A percentile compares a stretch with the other conserved stretches of the same genome.
These are phyloP conservation scores for Irpex sp. DNA, from an alignment of 1,284 basidiomycete genomes.

Conservation along the genomic window DNA sequence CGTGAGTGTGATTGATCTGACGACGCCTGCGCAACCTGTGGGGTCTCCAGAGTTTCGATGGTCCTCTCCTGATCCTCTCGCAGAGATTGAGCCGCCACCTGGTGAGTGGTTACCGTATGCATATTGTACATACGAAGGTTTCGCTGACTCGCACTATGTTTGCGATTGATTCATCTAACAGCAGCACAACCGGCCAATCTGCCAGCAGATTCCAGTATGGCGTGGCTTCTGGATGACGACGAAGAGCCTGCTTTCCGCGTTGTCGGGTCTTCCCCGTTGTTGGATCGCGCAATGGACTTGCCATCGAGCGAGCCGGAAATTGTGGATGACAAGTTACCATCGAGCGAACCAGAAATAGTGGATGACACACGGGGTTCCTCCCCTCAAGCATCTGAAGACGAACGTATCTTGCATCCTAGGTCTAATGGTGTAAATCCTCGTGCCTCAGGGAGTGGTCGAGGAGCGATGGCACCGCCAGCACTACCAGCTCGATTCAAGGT, in stretches of 20 bases:
- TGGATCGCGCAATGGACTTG: not conserved
- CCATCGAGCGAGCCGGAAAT: conserved; percentile 4
- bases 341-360: too few species aligned
- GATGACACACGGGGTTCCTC: too few species aligned
- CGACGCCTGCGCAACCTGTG: conserved; percentile 2
- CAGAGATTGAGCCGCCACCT: not conserved
- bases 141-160: too few species aligned
- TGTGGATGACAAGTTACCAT: not conserved
- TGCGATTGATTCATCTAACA: not conserved
- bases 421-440: not conserved
- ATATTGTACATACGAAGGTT: too few species aligned
- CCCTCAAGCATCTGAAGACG: too few species aligned
- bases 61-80: conserved; percentile 1
- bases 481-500: conserved; percentile 27
- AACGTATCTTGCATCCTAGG: not conserved
- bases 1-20: conserved; percentile 24
- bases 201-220: conserved; percentile 34
- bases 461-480: conserved; percentile 32
- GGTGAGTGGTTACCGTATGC: not conserved
- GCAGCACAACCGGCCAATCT: not conserved
- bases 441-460: not conserved
- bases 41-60: conserved; percentile 6
- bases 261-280: conserved; percentile 42
- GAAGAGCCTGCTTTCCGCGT: conserved; percentile 44
- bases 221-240: conserved; percentile 56